phyloP scores from a whole-genome alignment of 1,284 basidiomycete species.

The Cryptococcus deneoformans region DNA sequence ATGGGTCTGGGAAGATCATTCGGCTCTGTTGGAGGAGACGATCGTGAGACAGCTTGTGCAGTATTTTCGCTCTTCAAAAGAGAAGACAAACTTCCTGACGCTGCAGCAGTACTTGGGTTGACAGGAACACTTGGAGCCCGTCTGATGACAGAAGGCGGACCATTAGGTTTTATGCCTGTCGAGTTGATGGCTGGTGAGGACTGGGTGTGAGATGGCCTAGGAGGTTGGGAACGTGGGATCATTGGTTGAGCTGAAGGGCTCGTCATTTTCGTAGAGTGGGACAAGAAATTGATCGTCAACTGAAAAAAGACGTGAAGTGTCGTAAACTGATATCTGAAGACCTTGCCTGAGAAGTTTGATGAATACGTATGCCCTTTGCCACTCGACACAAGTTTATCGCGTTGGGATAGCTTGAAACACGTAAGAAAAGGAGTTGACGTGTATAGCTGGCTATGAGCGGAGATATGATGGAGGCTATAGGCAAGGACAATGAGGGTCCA shows the following conservation, averaged over 20 bases:
- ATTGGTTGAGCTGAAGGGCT: slow-evolving; percentile 1
- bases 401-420: no score
- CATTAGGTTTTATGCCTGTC: slow-evolving; percentile 10
- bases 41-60: background rate
- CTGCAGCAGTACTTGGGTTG: background rate
- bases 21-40: background rate
- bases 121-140: slow-evolving; percentile 18
- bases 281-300: slow-evolving; percentile 8
- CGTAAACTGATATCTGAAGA: background rate
- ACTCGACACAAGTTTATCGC: no score
- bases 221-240: slow-evolving; percentile 23
- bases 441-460: no score
- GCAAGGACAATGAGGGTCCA: no score
- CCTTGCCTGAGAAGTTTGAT: no score
- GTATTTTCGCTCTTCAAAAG: background rate
- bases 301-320: background rate
- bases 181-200: slow-evolving; percentile 15
- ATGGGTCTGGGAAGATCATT: background rate
- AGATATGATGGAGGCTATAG: no score
- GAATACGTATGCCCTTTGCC: no score
- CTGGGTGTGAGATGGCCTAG: slow-evolving; percentile 12
- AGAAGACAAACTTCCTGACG: background rate
- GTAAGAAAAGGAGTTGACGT: no score
- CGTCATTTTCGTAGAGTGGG: background rate
- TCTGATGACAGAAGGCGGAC: slow-evolving; percentile 4